phyloP scores from a whole-genome alignment of 306 rosid species.

The Abrus precatorius region DNA sequence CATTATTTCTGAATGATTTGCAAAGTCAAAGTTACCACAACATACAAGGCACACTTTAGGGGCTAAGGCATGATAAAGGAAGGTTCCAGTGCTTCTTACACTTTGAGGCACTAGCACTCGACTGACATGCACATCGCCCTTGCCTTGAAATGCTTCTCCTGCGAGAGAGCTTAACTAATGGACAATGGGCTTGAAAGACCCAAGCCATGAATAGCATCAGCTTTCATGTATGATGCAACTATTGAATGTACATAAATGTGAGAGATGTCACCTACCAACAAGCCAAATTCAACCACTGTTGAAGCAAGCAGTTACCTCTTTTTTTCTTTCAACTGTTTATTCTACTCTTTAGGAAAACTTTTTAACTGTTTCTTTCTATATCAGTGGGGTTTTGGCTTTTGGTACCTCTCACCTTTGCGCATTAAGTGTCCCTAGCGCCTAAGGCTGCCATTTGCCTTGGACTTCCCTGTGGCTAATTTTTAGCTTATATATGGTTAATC shows the following conservation, averaged over 20 bases:
- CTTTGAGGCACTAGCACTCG: neutral
- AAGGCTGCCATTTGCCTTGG: slow-evolving; percentile 14
- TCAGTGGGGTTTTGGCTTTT: neutral
- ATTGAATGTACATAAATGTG: neutral
- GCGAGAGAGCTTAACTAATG: neutral
- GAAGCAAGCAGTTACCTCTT: neutral
- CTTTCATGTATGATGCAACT: neutral
- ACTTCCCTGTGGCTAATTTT: neutral
- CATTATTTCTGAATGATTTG: slow-evolving; percentile 2
- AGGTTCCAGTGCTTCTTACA: neutral
- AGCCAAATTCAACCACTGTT: neutral
- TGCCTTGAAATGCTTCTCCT: neutral
- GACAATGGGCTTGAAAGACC: neutral
- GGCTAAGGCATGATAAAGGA: neutral
- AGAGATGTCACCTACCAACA: neutral
- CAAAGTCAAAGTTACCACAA: slow-evolving; percentile 14
- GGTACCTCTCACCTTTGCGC: neutral
- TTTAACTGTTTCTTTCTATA: no score
- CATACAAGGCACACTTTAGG: neutral
- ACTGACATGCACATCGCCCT: neutral
- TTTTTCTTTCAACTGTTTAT: neutral
- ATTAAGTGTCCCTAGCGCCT: neutral
- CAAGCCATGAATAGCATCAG: neutral
- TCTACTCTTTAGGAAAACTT: neutral
- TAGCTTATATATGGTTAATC: slow-evolving; percentile 17